A percentile compares a stretch with the other conserved stretches of the same genome.
phyloP scores from a whole-genome alignment of 768 basidiomycete genomes.

The Pisolithus orientalis region DNA sequence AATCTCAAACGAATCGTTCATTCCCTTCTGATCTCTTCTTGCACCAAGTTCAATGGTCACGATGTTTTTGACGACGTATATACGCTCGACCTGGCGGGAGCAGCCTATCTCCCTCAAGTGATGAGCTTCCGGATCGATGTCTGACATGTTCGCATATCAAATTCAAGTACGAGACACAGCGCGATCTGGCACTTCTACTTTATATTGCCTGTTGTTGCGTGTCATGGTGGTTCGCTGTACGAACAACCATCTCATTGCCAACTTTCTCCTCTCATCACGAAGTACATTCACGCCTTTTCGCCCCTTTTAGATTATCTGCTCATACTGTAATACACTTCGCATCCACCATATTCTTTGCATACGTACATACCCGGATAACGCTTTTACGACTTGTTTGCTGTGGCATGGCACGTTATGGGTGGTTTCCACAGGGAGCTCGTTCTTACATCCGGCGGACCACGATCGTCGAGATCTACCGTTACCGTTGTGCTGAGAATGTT shows the following conservation, averaged over 20 bases:
- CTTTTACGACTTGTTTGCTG: slow-evolving; percentile 4
- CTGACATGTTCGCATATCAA: slow-evolving; percentile 4
- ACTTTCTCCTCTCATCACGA: too few species aligned
- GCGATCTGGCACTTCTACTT: neutral
- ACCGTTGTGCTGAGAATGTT: too few species aligned
- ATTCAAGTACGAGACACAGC: neutral
- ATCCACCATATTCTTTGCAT: slow-evolving; percentile 18
- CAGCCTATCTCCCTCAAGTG: slow-evolving; percentile 87
- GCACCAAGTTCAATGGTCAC: slow-evolving; percentile 60
- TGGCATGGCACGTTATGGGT: neutral
- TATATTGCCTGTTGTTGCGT: neutral
- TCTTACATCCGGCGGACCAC: too few species aligned
- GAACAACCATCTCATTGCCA: too few species aligned
- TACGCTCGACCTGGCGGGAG: slow-evolving; percentile 78
- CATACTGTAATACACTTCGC: slow-evolving; percentile 23
- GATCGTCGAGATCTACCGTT: too few species aligned
- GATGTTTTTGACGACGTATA: slow-evolving; percentile 82
- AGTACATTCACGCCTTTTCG: neutral
- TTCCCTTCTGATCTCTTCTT: neutral
- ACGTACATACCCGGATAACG: slow-evolving; percentile 18
- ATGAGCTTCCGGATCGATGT: slow-evolving; percentile 64
- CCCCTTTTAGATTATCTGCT: slow-evolving; percentile 44
- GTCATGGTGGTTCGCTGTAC: too few species aligned
- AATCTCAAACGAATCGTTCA: neutral
- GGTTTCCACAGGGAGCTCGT: too few species aligned